Evolutionary conservation across 2,329 filamentous ascomycete genomes (phyloP).

Genomic region (Xylariaceae sp.): DNA sequence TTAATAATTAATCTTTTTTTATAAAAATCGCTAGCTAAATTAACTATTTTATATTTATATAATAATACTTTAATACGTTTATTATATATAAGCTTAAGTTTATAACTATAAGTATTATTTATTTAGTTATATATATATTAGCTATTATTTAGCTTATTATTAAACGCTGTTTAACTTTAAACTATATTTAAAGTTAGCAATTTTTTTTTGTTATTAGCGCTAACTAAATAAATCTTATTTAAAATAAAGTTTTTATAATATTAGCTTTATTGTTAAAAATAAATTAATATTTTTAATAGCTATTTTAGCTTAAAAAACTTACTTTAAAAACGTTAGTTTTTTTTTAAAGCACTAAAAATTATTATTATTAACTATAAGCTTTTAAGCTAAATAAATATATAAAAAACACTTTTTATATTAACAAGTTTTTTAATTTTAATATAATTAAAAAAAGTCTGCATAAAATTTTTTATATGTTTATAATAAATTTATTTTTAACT

Average conservation of each 20-base stretch:
- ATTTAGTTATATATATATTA: slow-evolving; percentile 1
- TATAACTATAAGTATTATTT: background rate
- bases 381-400: too few species aligned
- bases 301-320: background rate
- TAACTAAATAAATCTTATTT: background rate
- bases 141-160: background rate
- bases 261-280: too few species aligned
- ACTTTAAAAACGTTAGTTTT: too few species aligned
- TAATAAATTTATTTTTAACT: too few species aligned
- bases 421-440: too few species aligned
- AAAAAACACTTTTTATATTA: too few species aligned
- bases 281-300: too few species aligned
- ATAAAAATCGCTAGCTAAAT: background rate
- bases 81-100: background rate
- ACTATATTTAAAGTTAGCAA: background rate
- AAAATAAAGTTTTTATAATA: too few species aligned
- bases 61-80: background rate
- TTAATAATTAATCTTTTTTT: background rate
- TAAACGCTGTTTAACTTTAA: background rate
- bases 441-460: too few species aligned
- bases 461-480: too few species aligned
- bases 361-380: too few species aligned
- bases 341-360: too few species aligned
- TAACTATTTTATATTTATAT: background rate
- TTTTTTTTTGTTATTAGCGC: background rate